phyloP scores from a whole-genome alignment of 257 asterid genomes.

The Leonotis leonurus region DNA sequence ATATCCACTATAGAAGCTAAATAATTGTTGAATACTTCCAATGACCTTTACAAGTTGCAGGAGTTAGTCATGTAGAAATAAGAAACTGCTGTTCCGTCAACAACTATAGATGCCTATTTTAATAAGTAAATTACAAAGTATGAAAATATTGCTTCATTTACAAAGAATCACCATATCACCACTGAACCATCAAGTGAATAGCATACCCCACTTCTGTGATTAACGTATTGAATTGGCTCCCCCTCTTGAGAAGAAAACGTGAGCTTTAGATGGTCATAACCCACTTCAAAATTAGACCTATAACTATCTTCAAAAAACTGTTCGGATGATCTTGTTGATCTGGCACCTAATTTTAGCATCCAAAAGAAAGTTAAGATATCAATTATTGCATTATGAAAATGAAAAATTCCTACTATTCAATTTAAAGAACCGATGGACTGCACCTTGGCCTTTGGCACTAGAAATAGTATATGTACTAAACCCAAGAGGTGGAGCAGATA shows the following conservation, averaged over 20 bases:
- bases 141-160: not conserved
- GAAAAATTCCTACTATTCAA: not conserved
- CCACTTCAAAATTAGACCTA: slow-evolving; percentile 35
- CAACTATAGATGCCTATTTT: not conserved
- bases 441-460: slow-evolving; percentile 22
- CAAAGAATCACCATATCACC: not conserved
- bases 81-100: not conserved
- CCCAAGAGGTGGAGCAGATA: slow-evolving; percentile 35
- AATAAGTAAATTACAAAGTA: too few relatives aligned
- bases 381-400: not conserved
- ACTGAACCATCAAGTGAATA: not conserved
- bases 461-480: slow-evolving; percentile 30
- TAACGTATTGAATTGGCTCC: slow-evolving; percentile 33
- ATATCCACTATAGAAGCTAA: slow-evolving; percentile 53
- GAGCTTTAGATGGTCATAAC: slow-evolving; percentile 61
- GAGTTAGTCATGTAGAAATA: slow-evolving; percentile 11
- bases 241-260: slow-evolving; percentile 40
- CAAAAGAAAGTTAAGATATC: not conserved
- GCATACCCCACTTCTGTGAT: slow-evolving; percentile 40
- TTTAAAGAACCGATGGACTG: not conserved
- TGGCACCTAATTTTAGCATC: slow-evolving; percentile 16
- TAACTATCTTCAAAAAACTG: slow-evolving; percentile 18
- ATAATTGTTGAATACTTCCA: slow-evolving; percentile 51
- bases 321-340: slow-evolving; percentile 22
- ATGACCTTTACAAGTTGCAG: slow-evolving; percentile 32